Base-by-base conservation (phyloP, 352 stramenopile genomes). In the Phytophthora citrophthora region DNA sequence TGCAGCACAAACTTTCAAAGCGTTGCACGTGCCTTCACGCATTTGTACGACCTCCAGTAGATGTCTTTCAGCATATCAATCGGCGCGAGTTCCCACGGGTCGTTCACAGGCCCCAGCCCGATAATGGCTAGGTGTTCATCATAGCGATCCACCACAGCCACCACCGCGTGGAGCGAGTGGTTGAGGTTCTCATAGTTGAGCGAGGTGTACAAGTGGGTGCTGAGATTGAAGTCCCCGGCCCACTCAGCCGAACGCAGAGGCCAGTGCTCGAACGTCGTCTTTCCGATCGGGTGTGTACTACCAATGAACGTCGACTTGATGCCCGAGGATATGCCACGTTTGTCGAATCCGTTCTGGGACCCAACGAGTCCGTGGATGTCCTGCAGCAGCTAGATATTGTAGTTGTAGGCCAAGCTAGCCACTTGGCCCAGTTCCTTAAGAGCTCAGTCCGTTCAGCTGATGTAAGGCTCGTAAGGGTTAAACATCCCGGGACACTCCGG, bases 271-370 rank as follows among this genome's bases (percentile, higher is more conserved):
- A 70, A 70, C 32, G 61, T 70, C 13, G 61, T 70, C 6, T 54
- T 70, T 20, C 61, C 62, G 24, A 70, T 34, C 6, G 62, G 62
- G 11, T 70, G 55, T 48, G 62, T 70, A 23, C 62, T 70, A 41
- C 62, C 62, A n/a, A 70, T 57, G 5, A 55, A 70, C 56, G 62
- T 70, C 62, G 55, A 70, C 41, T 70, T 70, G 48, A 70, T 16
- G 8, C 54, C 56, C 2, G 55, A 23, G 5, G 62, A 58, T 48
- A 72, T 80, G n/a, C 96, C 96, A 23, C 83, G 96, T 71, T 99
- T 99, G 76, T 99, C 96, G 68, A 98, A 98, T 31, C 96, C 96
- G 75, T 99, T 99, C 81, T 98, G 93, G 41, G 85, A 97, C 34
- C 88, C 93, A 27, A 95, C 88, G 53, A 95, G 73, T 2, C 90